A percentile compares a stretch with the other conserved stretches of the same genome.
These are phyloP conservation scores for Aegle marmelos DNA, from an alignment of 345 rosid genomes.

Conservation along the genomic window DNA sequence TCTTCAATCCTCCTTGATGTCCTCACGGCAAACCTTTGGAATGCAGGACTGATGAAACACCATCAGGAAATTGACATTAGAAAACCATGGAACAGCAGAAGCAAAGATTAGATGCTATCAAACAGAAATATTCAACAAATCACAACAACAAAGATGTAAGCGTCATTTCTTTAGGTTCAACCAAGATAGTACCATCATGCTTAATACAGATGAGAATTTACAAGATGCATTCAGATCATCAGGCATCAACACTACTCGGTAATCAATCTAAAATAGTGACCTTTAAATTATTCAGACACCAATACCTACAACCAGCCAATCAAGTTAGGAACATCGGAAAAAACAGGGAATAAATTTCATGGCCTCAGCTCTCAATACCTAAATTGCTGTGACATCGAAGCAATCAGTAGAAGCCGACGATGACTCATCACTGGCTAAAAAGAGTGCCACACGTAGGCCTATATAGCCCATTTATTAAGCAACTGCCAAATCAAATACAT, in stretches of 20 bases:
- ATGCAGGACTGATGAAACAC: conserved; percentile 50
- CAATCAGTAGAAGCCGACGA: conserved; percentile 46
- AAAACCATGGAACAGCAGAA: not conserved
- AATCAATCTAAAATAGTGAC: not conserved
- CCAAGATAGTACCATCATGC: too few species aligned
- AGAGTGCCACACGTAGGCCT: not conserved
- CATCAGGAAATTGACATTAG: not conserved
- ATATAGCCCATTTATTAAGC: not conserved
- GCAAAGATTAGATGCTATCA: not conserved
- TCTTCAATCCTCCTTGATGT: conserved; percentile 70
- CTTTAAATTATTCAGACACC: not conserved
- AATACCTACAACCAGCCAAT: not conserved
- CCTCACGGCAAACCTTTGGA: conserved; percentile 91
- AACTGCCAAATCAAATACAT: not conserved
- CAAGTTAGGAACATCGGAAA: not conserved
- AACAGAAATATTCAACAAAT: not conserved
- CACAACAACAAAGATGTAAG: not conserved
- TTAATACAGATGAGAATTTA: not conserved
- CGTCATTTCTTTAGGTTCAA: not conserved
- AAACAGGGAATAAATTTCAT: not conserved
- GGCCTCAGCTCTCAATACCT: conserved; percentile 27
- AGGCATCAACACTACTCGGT: not conserved
- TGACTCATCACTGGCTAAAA: conserved; percentile 30
- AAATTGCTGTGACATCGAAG: conserved; percentile 20
- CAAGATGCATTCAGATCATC: not conserved